Base-by-base conservation (phyloP, 129 eudicot genomes). In the Logfia minima region DNA sequence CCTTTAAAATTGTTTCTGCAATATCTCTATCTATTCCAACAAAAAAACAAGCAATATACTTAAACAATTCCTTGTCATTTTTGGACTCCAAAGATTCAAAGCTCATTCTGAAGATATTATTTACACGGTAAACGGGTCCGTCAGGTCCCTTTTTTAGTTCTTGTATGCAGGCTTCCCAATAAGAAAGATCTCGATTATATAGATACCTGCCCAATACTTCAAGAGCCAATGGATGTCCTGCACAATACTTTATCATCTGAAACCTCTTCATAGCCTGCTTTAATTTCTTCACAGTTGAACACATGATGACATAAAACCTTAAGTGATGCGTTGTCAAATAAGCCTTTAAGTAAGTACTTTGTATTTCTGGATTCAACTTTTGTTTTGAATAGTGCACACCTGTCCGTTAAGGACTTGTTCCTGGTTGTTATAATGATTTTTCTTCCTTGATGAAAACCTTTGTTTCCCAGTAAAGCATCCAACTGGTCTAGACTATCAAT, bases 161-260 rank as follows among this genome's bases (percentile, higher is more conserved):
- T n/a, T 18, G 0, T 19, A 56, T 56, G 63, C 0, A 19, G 24
- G 7, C 63, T 5, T 19, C 24, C 63, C 63, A 55, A 0, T 56
- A 4, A 19, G 22, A 11, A 1, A 56, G 3, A 56, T 56, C 62
- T 56, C 23, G 9, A 56, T 56, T 19, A 56, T 0, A 0, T n/a
- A 56, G 0, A 5, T 2, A 0, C 23, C 21, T 56, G 2, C 62
- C 62, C 23, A 56, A 18, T 4, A 56, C 24, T 56, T 56, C 11
- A 56, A 56, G 62, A n/a, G 62, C 62, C 62, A 56, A 56, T 18
- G 62, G 62, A 18, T 56, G 62, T 56, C 62, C 62, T 56, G n/a
- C 9, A 4, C 62, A 56, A 1, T 18, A 18, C 3, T 56, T 56
- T 7, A n/a, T 56, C 0, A 5, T 56, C 8, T 1, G 1, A 18